Conservation (phyloP, 495 filamentous ascomycete species). For the Penicillium mononematosum region DNA sequence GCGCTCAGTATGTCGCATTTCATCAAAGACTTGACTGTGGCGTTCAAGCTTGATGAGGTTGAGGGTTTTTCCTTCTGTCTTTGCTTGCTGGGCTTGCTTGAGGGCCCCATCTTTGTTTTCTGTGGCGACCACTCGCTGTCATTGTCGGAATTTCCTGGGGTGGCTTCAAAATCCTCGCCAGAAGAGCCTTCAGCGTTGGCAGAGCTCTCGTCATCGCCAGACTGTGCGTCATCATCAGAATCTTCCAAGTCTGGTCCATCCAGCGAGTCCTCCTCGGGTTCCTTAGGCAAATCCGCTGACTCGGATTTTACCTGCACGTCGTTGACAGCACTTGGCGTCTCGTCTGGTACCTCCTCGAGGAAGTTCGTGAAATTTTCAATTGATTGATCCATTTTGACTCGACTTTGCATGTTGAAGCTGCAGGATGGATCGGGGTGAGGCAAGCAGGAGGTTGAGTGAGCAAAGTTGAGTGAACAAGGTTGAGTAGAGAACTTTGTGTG, state of each 20-base stretch:
- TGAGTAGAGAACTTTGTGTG: too few relatives aligned
- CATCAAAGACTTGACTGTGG: background rate
- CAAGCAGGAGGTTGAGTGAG: too few relatives aligned
- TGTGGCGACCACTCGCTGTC: background rate
- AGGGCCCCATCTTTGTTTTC: background rate
- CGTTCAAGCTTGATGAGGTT: background rate
- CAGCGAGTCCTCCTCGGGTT: background rate
- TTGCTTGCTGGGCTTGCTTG: background rate
- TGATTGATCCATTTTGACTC: background rate
- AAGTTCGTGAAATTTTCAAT: background rate
- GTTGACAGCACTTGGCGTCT: background rate
- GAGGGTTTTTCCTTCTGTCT: background rate
- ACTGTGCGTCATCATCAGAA: background rate
- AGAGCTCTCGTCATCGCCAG: background rate
- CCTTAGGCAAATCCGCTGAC: background rate
- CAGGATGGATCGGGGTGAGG: background rate
- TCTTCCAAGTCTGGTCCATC: background rate
- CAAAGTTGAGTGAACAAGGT: too few relatives aligned
- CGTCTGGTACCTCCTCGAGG: background rate
- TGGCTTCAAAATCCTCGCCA: too few relatives aligned
- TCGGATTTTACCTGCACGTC: background rate
- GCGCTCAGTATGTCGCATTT: background rate
- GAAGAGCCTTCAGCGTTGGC: background rate
- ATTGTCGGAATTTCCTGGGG: background rate
- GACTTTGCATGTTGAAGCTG: background rate